phyloP scores from a whole-genome alignment of 495 filamentous ascomycete genomes.

The Penicillium roqueforti region DNA sequence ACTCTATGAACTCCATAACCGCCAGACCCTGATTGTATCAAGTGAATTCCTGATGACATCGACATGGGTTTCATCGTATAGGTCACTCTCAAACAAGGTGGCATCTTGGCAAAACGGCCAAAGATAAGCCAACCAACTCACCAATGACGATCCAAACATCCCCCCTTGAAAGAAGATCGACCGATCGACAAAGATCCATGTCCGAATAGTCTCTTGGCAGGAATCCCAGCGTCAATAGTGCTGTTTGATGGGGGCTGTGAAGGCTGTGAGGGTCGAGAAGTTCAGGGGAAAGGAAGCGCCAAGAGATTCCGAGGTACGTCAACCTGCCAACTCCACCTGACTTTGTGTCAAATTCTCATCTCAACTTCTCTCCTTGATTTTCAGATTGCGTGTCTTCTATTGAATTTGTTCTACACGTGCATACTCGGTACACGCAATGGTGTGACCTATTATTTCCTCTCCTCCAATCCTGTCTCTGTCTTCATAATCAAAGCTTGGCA shows the following conservation, averaged over 20 bases:
- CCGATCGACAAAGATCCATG: slow-evolving; percentile 14
- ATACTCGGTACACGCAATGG: slow-evolving; percentile 7
- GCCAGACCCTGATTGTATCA: too few species aligned
- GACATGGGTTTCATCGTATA: neutral
- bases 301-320: neutral
- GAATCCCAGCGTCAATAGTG: slow-evolving; percentile 14
- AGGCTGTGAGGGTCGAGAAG: slow-evolving; percentile 4
- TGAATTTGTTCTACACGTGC: neutral
- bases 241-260: slow-evolving; percentile 19
- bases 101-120: slow-evolving; percentile 13
- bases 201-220: slow-evolving; percentile 13
- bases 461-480: slow-evolving; percentile 1
- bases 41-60: neutral
- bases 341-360: neutral
- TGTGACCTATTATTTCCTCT: neutral
- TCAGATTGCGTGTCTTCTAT: neutral
- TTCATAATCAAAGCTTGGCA: slow-evolving; percentile 37
- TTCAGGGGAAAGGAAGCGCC: slow-evolving; percentile 12
- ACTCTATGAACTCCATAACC: neutral
- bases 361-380: neutral
- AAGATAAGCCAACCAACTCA: neutral
- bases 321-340: neutral
- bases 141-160: slow-evolving; percentile 13
- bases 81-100: neutral
- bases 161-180: neutral